A percentile compares a stretch with the other conserved stretches of the same genome.
These are phyloP conservation scores for Ilex asprella DNA, from an alignment of 257 asterid genomes.

Conservation along the genomic window DNA sequence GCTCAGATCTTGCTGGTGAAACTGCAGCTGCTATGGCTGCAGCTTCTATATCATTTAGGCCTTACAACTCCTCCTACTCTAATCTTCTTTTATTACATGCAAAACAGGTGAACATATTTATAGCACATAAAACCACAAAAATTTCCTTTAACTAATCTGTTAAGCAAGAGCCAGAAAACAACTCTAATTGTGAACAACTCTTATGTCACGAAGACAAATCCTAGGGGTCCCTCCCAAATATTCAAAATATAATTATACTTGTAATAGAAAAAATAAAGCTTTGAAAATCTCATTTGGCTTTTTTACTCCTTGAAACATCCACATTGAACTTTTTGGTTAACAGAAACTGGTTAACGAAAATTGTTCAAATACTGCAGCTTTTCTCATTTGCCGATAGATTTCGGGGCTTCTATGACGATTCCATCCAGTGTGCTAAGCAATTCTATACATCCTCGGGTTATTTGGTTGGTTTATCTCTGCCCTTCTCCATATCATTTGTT, in stretches of 20 bases:
- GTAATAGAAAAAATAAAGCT: no score
- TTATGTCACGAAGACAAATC: no score
- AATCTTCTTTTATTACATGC: slow-evolving; percentile 67
- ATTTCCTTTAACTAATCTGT: no score
- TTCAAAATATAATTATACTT: no score
- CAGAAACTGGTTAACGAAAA: no score
- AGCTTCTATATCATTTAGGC: slow-evolving; percentile 72
- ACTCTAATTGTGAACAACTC: no score
- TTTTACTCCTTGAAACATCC: no score
- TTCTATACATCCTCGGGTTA: slow-evolving; percentile 69
- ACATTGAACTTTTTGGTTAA: no score
- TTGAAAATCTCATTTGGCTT: no score
- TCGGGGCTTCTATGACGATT: slow-evolving; percentile 57
- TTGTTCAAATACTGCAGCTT: slow-evolving; percentile 30
- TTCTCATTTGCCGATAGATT: slow-evolving; percentile 67
- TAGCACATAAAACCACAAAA: no score
- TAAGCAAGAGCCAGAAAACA: no score
- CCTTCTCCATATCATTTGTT: not conserved
- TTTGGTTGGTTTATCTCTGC: slow-evolving; percentile 29
- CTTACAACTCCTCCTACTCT: slow-evolving; percentile 73
- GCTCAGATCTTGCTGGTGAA: slow-evolving; percentile 92
- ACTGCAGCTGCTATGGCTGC: slow-evolving; percentile 89
- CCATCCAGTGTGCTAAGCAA: slow-evolving; percentile 46
- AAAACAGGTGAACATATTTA: slow-evolving; percentile 36
- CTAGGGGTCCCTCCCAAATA: no score